These are phyloP conservation scores for Acrocalymma vagum DNA, from an alignment of 2,329 filamentous ascomycete species.

Conservation along the genomic window DNA sequence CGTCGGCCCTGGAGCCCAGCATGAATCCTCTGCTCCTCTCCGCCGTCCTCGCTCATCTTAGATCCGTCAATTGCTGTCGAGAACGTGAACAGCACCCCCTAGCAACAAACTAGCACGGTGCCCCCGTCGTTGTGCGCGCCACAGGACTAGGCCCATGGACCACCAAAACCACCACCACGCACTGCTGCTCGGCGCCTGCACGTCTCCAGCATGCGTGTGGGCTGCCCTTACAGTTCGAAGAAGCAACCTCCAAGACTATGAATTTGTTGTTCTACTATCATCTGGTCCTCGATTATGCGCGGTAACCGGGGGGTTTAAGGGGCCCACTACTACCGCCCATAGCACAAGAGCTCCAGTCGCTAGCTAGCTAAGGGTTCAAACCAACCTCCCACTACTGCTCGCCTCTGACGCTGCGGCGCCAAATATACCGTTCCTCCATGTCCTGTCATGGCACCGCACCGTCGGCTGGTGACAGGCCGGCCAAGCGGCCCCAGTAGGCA, in stretches of 20 bases:
- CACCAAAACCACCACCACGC: too few relatives aligned
- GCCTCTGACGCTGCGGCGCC: slow-evolving; percentile 34
- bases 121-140: slow-evolving; percentile 40
- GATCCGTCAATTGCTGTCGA: slow-evolving; percentile 21
- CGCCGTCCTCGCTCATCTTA: slow-evolving; percentile 32
- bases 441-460: slow-evolving; percentile 27
- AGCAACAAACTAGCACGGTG: slow-evolving; percentile 26
- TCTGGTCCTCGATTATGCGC: slow-evolving; percentile 5
- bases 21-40: slow-evolving; percentile 22
- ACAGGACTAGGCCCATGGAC: slow-evolving; percentile 37
- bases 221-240: slow-evolving; percentile 24
- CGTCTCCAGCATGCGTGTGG: slow-evolving; percentile 27
- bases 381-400: slow-evolving; percentile 2
- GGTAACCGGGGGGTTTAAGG: slow-evolving; percentile 14
- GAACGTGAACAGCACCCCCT: slow-evolving; percentile 26
- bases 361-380: too few relatives aligned
- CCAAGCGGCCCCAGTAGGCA: slow-evolving; percentile 26
- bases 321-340: slow-evolving; percentile 7
- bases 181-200: slow-evolving; percentile 21
- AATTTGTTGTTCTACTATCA: slow-evolving; percentile 12
- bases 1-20: slow-evolving; percentile 33
- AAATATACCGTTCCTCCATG: slow-evolving; percentile 28
- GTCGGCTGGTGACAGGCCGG: slow-evolving; percentile 27
- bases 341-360: slow-evolving; percentile 2
- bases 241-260: slow-evolving; percentile 10